A percentile compares a stretch with the other conserved stretches of the same genome.
Evolutionary conservation across 164 flowering plant species (phyloP).

Genomic region (Vitis amurensis): DNA sequence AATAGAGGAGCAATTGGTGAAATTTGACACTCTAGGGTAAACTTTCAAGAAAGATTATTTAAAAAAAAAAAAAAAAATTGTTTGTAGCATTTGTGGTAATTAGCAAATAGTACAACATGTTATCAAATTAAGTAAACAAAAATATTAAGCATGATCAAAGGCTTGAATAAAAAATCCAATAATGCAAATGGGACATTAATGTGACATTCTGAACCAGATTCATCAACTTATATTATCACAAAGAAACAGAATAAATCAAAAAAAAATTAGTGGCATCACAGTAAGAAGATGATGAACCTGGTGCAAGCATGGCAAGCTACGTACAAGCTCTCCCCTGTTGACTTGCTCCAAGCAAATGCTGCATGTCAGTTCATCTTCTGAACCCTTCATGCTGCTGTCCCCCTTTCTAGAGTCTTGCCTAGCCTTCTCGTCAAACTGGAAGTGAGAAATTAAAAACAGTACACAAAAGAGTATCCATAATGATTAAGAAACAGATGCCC

Average conservation of each 20-base stretch:
- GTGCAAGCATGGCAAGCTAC: conserved; percentile 92
- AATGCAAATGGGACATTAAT: neutral
- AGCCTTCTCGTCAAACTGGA: conserved; percentile 31
- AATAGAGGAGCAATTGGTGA: too few species aligned
- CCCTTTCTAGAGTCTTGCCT: conserved; percentile 48
- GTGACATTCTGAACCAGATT: neutral
- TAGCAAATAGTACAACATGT: too few species aligned
- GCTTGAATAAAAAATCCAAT: neutral
- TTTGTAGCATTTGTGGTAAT: too few species aligned
- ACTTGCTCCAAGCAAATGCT: conserved; percentile 94
- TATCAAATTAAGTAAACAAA: too few species aligned
- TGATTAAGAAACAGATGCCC: neutral
- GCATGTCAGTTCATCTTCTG: conserved; percentile 76
- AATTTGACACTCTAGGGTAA: too few species aligned
- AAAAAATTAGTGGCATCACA: neutral
- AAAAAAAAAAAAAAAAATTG: too few species aligned
- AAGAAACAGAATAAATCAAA: neutral
- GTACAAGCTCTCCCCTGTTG: conserved; percentile 67
- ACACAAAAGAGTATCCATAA: neutral
- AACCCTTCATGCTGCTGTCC: conserved; percentile 32
- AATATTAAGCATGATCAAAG: too few species aligned
- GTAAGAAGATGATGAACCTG: conserved; percentile 44
- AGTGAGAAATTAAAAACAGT: neutral
- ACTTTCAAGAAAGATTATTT: too few species aligned
- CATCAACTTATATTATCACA: neutral